Evolutionary conservation across 1,284 basidiomycete species (phyloP), one percentile per base, ranked within the genome.

Genomic region (Papiliotrema terrestris): DNA sequence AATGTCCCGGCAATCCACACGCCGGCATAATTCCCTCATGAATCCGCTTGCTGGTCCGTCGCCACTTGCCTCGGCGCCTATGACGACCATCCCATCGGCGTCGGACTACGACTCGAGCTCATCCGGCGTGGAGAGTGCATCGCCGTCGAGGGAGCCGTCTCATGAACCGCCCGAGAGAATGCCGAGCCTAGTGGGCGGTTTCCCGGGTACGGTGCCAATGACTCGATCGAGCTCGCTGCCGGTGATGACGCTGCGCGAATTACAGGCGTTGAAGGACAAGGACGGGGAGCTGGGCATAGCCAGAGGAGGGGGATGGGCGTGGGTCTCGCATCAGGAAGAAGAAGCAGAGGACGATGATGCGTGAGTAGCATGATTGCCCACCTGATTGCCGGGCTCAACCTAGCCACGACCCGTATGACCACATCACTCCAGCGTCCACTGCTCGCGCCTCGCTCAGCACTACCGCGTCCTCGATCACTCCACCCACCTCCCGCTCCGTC

Each of bases 241-340:
- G 0, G 63, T 72, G 3, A 56, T 73, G 54, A 72, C 69, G 1
- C 48, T 63, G 9, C 49, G 66, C 41, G 71, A 72, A 41, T 26
- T 67, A 32, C 54, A 69, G 17, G 69, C 68, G 44, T 48, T 71
- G 39, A 60, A 56, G 44, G 60, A 66, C 32, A 73, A 72, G 52
- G 71, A 73, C 37, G 67, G 57, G 6, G 69, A 71, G 45, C 29
- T 71, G 37, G 71, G 69, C 4, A 69, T 73, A 20, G 58, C 58
- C n/a, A 46, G 67, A 25, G 67, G 69, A 15, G 59, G 65, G 23
- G 51, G 61, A 19, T 71, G 65, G 59, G 67, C 67, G 25, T 73
- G 71, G 71, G 61, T 73, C 1, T 61, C 61, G 1, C 59, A 61
- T 20, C 57, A 62, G 17, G 48, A 52, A 38, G 52, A 45, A 29